Conservation (phyloP, 2,329 filamentous ascomycete genomes). For the Fusarium verrucosum region DNA sequence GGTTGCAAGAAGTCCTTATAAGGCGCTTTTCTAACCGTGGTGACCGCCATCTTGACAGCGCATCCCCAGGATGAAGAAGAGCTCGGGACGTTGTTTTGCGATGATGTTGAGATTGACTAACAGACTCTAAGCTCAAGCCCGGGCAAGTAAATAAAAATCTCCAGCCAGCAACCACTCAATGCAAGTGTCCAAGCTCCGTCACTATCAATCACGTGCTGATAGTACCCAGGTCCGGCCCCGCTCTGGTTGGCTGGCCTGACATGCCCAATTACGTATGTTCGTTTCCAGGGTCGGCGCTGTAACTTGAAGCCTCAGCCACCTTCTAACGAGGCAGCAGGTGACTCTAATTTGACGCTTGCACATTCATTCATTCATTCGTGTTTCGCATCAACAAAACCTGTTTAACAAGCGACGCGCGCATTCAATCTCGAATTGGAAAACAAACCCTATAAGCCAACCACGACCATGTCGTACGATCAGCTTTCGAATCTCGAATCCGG, state of each 20-base stretch:
- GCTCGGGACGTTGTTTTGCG: conserved; percentile 25
- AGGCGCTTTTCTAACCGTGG: conserved; percentile 64
- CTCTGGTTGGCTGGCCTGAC: conserved; percentile 29
- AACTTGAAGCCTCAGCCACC: conserved; percentile 38
- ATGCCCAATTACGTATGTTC: conserved; percentile 46
- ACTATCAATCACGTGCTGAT: conserved; percentile 47
- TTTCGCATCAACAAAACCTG: conserved; percentile 19
- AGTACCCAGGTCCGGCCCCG: conserved; percentile 29
- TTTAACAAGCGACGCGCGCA: not conserved
- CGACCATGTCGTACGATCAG: conserved; percentile 88
- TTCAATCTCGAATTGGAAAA: not conserved
- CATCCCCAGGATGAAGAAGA: conserved; percentile 52
- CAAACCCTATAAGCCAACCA: not conserved
- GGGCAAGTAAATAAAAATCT: conserved; percentile 51
- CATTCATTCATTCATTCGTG: conserved; percentile 1
- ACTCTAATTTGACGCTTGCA: conserved; percentile 28
- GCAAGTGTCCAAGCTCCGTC: conserved; percentile 28
- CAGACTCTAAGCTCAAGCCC: conserved; percentile 24
- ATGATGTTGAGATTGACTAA: conserved; percentile 29
- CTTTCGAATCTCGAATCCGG: conserved; percentile 84
- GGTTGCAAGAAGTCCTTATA: conserved; percentile 95
- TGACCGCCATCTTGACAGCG: conserved; percentile 60
- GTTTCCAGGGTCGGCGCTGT: conserved; percentile 28
- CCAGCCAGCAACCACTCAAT: conserved; percentile 45
- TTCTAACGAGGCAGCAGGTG: conserved; percentile 40